phyloP scores from a whole-genome alignment of 2,329 filamentous ascomycete species.

The Lasiodiplodia sp. region DNA sequence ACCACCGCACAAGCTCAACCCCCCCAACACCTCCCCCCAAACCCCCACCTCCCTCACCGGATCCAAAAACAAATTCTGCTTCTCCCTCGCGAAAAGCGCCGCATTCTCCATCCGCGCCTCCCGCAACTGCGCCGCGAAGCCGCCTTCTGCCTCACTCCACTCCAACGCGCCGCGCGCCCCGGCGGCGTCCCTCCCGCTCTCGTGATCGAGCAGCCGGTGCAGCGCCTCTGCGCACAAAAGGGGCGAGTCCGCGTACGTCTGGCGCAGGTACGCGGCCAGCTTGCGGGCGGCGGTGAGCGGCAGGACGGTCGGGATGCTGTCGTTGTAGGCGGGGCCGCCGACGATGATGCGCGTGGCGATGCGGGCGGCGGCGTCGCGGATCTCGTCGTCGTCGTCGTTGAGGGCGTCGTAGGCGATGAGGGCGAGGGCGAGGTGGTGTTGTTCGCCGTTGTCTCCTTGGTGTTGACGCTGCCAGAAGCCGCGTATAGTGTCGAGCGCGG shows the following conservation, averaged over 20 bases:
- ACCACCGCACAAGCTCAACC: neutral
- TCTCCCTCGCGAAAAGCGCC: conserved; percentile 84
- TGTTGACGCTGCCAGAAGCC: conserved; percentile 33
- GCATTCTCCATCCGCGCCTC: conserved; percentile 60
- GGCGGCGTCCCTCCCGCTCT: neutral
- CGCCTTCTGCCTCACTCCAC: conserved; percentile 43
- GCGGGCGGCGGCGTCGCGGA: conserved; percentile 70
- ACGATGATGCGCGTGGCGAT: conserved; percentile 58
- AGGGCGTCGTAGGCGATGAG: conserved; percentile 77
- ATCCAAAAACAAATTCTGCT: conserved; percentile 94
- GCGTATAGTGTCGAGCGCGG: conserved; percentile 59
- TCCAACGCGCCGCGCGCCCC: conserved; percentile 37
- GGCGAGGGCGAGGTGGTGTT: conserved; percentile 36
- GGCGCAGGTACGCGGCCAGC: conserved; percentile 41
- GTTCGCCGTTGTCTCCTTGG: neutral
- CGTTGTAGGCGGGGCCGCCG: neutral
- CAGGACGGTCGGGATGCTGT: conserved; percentile 44
- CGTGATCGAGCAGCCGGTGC: neutral
- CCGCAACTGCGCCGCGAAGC: conserved; percentile 37
- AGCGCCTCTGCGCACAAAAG: conserved; percentile 47
- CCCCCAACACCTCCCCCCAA: neutral
- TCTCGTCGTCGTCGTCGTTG: conserved; percentile 91
- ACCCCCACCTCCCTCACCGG: conserved; percentile 72
- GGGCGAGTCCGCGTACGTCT: conserved; percentile 43
- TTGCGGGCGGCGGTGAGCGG: conserved; percentile 7